Percentiles rank a stretch among this genome's conserved stretches.
phyloP scores from a whole-genome alignment of 2,329 filamentous ascomycete genomes.

The Hypoxylon sp. region DNA sequence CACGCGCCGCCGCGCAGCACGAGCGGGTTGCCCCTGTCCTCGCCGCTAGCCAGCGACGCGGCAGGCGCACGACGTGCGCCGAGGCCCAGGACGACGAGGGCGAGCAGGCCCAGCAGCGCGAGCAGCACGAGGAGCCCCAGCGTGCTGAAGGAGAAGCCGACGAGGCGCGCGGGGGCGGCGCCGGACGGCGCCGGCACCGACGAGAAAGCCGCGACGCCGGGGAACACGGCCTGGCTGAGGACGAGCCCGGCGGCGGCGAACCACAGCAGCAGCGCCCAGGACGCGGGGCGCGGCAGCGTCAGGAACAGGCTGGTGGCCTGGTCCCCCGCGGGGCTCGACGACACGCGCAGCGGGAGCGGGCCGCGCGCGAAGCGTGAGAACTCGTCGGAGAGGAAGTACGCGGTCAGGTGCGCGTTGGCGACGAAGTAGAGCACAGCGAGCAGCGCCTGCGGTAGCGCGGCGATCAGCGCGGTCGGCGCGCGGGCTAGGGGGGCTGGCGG shows the following conservation, averaged over 20 bases:
- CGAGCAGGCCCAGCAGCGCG: slow-evolving; percentile 49
- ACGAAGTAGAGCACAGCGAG: slow-evolving; percentile 57
- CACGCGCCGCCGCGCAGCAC: slow-evolving; percentile 56
- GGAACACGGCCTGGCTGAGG: slow-evolving; percentile 55
- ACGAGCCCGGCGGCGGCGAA: slow-evolving; percentile 56
- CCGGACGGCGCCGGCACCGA: not conserved
- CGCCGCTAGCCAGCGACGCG: slow-evolving; percentile 48
- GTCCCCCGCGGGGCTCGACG: slow-evolving; percentile 51
- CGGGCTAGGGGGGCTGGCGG: slow-evolving; percentile 36
- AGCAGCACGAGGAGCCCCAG: slow-evolving; percentile 54
- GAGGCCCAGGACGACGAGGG: slow-evolving; percentile 48
- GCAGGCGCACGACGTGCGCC: slow-evolving; percentile 52
- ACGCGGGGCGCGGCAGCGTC: slow-evolving; percentile 57
- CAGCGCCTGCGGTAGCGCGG: slow-evolving; percentile 58
- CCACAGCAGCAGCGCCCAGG: slow-evolving; percentile 54
- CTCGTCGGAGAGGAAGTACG: slow-evolving; percentile 60
- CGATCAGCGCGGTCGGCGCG: slow-evolving; percentile 48
- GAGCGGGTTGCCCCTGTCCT: slow-evolving; percentile 57
- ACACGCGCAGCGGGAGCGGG: slow-evolving; percentile 54
- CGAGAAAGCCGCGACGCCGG: slow-evolving; percentile 38
- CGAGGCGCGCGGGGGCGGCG: slow-evolving; percentile 27
- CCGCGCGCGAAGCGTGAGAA: slow-evolving; percentile 53
- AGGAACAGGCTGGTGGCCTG: slow-evolving; percentile 59
- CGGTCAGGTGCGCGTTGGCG: slow-evolving; percentile 56
- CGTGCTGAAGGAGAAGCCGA: slow-evolving; percentile 53